Percentiles rank a stretch among this genome's conserved stretches.
phyloP scores from a whole-genome alignment of 2,329 filamentous ascomycete genomes.

The Aspergillus aculeatinus region DNA sequence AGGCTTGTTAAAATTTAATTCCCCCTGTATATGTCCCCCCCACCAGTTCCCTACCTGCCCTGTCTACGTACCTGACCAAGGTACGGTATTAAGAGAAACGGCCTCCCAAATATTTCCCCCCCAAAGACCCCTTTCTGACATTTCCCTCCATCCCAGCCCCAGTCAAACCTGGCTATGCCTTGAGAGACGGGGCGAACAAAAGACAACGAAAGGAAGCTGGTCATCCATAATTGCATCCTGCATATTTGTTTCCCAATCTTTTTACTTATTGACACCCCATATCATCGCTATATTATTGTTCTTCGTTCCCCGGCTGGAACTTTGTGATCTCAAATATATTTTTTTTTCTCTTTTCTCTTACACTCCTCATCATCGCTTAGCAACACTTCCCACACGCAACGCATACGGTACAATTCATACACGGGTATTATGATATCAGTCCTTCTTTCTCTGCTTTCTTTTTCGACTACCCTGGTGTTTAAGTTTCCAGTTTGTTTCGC shows the following conservation, averaged over 20 bases:
- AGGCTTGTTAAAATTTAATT: not conserved
- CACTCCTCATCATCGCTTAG: not conserved
- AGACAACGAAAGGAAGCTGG: not conserved
- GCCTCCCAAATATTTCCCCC: not conserved
- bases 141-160: not conserved
- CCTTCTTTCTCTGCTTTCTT: not conserved
- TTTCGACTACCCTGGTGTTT: not conserved
- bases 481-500: not conserved
- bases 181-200: not conserved
- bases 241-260: not conserved
- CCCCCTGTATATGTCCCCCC: not conserved
- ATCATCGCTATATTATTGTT: conserved; percentile 2
- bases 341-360: not conserved
- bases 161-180: not conserved
- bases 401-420: conserved; percentile 6
- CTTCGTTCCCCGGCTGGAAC: conserved; percentile 25
- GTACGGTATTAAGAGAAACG: not conserved
- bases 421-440: not conserved
- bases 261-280: not conserved
- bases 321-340: conserved; percentile 8
- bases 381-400: not conserved
- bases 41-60: too few species aligned
- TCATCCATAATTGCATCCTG: conserved; percentile 1
- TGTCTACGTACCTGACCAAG: not conserved
- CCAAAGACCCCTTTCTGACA: not conserved